A percentile compares a stretch with the other conserved stretches of the same genome.
phyloP scores from a whole-genome alignment of 805 yeast genomes.

The Saturnispora saitoi region DNA sequence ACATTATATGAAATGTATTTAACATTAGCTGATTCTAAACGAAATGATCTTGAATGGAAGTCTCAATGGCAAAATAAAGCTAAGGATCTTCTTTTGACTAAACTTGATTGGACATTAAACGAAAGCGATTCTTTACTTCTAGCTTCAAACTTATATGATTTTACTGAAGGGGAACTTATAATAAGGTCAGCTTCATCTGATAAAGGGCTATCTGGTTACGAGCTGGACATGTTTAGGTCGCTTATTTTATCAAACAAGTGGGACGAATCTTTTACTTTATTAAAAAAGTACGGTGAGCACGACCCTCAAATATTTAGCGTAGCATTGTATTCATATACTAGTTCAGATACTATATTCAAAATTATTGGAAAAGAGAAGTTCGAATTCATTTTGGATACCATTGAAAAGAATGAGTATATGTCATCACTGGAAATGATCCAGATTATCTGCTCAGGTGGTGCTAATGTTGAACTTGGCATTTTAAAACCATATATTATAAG shows the following conservation, averaged over 20 bases:
- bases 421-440: conserved; percentile 58
- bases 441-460: conserved; percentile 36
- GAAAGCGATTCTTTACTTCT: conserved; percentile 49
- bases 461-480: conserved; percentile 43
- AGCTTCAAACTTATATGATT: conserved; percentile 49
- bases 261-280: conserved; percentile 44
- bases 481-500: conserved; percentile 61
- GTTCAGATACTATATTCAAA: conserved; percentile 42
- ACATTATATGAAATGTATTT: conserved; percentile 80
- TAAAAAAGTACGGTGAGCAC: conserved; percentile 49
- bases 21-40: conserved; percentile 30
- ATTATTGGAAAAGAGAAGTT: conserved; percentile 45
- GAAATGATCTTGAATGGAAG: conserved; percentile 26
- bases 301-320: conserved; percentile 60
- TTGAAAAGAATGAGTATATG: conserved; percentile 45
- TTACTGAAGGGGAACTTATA: conserved; percentile 39
- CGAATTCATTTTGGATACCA: conserved; percentile 40
- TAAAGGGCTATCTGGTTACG: conserved; percentile 23
- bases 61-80: conserved; percentile 64
- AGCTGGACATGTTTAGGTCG: conserved; percentile 59
- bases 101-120: conserved; percentile 35
- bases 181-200: conserved; percentile 20
- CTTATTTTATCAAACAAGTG: conserved; percentile 52
- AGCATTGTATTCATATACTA: conserved; percentile 55
- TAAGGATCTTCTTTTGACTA: conserved; percentile 35